phyloP scores from a whole-genome alignment of 2,329 filamentous ascomycete species.

The Pestalotiopsis sp. region DNA sequence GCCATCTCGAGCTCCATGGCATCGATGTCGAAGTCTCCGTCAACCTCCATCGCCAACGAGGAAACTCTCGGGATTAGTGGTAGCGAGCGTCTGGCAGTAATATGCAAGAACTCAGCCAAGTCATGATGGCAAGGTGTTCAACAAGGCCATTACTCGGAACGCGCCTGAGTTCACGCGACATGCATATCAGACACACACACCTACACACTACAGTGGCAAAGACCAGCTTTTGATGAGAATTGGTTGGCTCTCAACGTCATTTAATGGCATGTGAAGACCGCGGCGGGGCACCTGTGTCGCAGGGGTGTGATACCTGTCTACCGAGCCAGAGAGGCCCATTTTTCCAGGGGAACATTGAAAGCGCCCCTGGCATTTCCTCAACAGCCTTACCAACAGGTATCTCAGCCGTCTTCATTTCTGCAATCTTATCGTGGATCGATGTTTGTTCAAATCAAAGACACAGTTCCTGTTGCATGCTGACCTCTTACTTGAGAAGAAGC shows the following conservation, averaged over 20 bases:
- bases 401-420: too few relatives aligned
- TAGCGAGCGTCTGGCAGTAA: background rate
- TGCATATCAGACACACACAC: background rate
- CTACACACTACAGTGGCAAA: background rate
- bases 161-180: constrained; percentile 1
- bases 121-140: background rate
- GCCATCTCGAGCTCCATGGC: background rate
- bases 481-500: too few relatives aligned
- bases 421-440: too few relatives aligned
- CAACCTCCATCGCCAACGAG: constrained; percentile 2
- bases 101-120: background rate
- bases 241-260: constrained; percentile 11
- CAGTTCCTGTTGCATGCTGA: too few relatives aligned
- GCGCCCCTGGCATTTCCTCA: too few relatives aligned
- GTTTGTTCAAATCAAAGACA: too few relatives aligned
- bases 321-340: too few relatives aligned
- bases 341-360: too few relatives aligned
- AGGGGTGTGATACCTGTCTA: background rate
- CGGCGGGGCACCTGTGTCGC: background rate
- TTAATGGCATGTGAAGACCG: constrained; percentile 2
- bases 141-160: background rate
- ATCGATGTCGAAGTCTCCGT: background rate
- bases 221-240: background rate
- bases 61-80: background rate
- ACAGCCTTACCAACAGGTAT: too few relatives aligned